Conservation (phyloP, 805 yeast genomes). For the Saccharomycopsis microspora region DNA sequence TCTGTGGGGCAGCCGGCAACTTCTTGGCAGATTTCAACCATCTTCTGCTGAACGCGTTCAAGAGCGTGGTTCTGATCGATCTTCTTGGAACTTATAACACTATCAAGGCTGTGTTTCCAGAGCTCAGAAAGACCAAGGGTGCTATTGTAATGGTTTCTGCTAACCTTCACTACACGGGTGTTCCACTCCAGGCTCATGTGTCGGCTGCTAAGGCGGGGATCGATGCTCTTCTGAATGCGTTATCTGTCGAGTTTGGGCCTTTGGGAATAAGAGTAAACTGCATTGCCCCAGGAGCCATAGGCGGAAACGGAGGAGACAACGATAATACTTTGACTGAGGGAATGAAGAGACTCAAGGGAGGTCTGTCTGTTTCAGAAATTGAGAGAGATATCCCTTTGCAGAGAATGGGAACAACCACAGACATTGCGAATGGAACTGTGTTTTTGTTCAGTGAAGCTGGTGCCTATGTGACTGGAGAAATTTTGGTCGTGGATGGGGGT, state of each 20-base stretch:
- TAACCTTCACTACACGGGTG: constrained; percentile 81
- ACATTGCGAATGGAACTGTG: constrained; percentile 82
- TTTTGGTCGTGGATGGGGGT: constrained; percentile 82
- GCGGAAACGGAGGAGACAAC: constrained; percentile 46
- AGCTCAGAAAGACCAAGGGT: constrained; percentile 59
- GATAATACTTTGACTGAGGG: constrained; percentile 86
- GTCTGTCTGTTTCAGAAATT: constrained; percentile 24
- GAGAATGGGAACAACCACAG: constrained; percentile 35
- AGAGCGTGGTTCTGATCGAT: constrained; percentile 79
- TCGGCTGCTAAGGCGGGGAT: constrained; percentile 95
- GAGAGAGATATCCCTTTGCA: constrained; percentile 40
- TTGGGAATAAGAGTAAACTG: constrained; percentile 74
- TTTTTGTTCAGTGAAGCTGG: constrained; percentile 80
- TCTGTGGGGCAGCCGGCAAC: constrained; percentile 96
- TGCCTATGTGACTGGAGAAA: constrained; percentile 62
- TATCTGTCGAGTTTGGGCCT: constrained; percentile 90
- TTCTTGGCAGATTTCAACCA: constrained; percentile 72
- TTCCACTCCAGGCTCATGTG: constrained; percentile 82
- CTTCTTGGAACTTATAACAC: constrained; percentile 84
- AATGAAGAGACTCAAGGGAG: constrained; percentile 44
- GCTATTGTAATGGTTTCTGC: constrained; percentile 72
- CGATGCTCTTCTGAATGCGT: constrained; percentile 72
- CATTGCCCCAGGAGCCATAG: constrained; percentile 89
- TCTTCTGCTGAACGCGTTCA: constrained; percentile 77
- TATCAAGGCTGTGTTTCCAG: constrained; percentile 65